These are phyloP conservation scores for Bromus sterilis DNA, from an alignment of 176 grass and related monocot species.

Conservation along the genomic window DNA sequence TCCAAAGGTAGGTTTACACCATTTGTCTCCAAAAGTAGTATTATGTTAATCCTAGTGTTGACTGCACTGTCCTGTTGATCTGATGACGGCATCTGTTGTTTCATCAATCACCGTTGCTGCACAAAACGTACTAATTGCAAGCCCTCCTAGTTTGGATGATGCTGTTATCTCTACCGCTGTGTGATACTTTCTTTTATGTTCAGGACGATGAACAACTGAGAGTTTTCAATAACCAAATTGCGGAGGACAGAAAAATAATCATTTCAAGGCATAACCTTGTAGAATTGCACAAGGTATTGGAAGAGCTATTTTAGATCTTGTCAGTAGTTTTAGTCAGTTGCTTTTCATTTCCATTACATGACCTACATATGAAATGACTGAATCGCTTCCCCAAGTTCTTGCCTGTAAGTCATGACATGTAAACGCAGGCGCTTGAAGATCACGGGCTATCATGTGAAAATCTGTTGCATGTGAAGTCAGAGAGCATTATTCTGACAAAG, in stretches of 20 bases:
- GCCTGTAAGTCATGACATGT: conserved; percentile 4
- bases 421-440: conserved; percentile 66
- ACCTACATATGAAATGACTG: neutral
- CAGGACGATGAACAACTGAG: conserved; percentile 85
- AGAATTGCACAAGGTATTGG: conserved; percentile 74
- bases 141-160: neutral
- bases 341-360: conserved; percentile 4
- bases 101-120: neutral
- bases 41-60: neutral
- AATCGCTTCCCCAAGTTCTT: conserved; percentile 5
- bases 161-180: conserved; percentile 1
- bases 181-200: conserved; percentile 22
- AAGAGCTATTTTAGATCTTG: neutral
- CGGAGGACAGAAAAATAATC: conserved; percentile 83
- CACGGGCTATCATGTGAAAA: conserved; percentile 61
- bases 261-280: conserved; percentile 71
- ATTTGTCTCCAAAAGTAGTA: neutral
- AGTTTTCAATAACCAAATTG: conserved; percentile 84
- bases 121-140: conserved; percentile 1
- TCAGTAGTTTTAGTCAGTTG: conserved; percentile 11
- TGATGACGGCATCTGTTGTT: neutral
- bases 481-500: conserved; percentile 71
- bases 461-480: conserved; percentile 75
- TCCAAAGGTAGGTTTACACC: conserved; percentile 53
- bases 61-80: neutral